Conservation (phyloP, 2,329 filamentous ascomycete species). For the Microcera coccophila region DNA sequence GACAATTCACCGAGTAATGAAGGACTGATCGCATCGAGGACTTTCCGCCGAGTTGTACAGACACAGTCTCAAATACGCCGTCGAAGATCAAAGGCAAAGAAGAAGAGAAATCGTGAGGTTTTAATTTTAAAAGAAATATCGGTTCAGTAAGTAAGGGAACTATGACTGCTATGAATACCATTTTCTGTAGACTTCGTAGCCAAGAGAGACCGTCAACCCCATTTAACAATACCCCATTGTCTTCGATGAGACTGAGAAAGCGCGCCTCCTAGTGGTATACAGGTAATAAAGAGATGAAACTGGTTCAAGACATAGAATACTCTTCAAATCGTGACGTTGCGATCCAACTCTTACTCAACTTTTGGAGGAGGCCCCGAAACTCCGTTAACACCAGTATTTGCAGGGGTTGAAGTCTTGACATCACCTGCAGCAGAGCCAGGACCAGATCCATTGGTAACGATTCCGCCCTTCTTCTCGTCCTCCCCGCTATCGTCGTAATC, state of each 20-base stretch:
- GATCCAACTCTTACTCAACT: slow-evolving; percentile 36
- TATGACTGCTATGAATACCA: slow-evolving; percentile 24
- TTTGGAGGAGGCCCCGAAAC: slow-evolving; percentile 40
- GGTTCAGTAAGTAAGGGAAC: slow-evolving; percentile 19
- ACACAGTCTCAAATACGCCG: too few species aligned
- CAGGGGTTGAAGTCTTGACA: slow-evolving; percentile 48
- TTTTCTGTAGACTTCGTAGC: slow-evolving; percentile 27
- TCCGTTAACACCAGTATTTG: slow-evolving; percentile 47
- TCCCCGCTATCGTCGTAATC: slow-evolving; percentile 95
- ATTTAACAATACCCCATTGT: slow-evolving; percentile 19
- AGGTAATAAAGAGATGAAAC: slow-evolving; percentile 13
- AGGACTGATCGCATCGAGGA: too few species aligned
- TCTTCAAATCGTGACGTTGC: slow-evolving; percentile 23
- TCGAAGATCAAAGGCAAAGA: too few species aligned
- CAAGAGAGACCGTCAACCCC: slow-evolving; percentile 27
- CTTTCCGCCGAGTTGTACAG: too few species aligned
- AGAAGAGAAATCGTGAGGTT: too few species aligned
- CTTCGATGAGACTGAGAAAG: slow-evolving; percentile 19
- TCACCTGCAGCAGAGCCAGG: slow-evolving; percentile 49
- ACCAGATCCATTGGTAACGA: slow-evolving; percentile 42
- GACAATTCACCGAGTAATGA: too few species aligned
- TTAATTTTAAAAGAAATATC: too few species aligned
- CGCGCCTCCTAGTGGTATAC: slow-evolving; percentile 18
- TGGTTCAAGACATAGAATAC: slow-evolving; percentile 19
- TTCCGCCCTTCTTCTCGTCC: slow-evolving; percentile 65